Percentiles rank a stretch among this genome's conserved stretches.
Conservation (phyloP, 164 flowering plant genomes). For the Magnolia changhungtana region DNA sequence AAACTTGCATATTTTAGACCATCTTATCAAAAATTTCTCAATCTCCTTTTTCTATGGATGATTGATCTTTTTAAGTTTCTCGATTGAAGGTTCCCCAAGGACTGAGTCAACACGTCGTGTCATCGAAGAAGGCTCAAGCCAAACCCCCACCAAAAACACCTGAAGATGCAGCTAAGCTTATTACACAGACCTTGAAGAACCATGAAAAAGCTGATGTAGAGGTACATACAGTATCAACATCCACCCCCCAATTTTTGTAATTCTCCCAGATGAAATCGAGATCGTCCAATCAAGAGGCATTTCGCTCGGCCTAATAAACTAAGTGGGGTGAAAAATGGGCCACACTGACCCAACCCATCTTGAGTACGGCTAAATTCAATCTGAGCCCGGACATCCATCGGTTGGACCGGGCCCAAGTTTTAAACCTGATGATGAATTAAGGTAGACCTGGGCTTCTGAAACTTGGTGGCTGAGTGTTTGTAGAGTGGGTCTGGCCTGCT, state of each 20-base stretch:
- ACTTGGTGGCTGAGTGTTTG: neutral
- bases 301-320: too few species aligned
- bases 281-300: too few species aligned
- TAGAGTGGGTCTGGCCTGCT: neutral
- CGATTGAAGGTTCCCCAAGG: slow-evolving; percentile 70
- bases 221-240: slow-evolving; percentile 33
- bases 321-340: too few species aligned
- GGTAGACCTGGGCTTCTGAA: neutral
- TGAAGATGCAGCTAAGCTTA: slow-evolving; percentile 75
- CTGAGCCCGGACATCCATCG: too few species aligned
- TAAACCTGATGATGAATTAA: too few species aligned
- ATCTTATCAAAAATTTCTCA: too few species aligned
- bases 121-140: slow-evolving; percentile 82
- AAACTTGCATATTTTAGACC: too few species aligned
- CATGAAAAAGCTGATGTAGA: slow-evolving; percentile 76
- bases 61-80: neutral
- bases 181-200: slow-evolving; percentile 54
- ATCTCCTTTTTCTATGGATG: too few species aligned
- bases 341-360: too few species aligned
- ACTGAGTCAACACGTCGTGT: slow-evolving; percentile 62
- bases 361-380: too few species aligned
- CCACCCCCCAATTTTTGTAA: neutral
- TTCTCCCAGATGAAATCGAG: too few species aligned
- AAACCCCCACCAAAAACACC: slow-evolving; percentile 77
- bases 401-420: too few species aligned